A percentile compares a stretch with the other conserved stretches of the same genome.
Conservation (phyloP, 2,329 filamentous ascomycete species). For the Hyphodiscus sp. region DNA sequence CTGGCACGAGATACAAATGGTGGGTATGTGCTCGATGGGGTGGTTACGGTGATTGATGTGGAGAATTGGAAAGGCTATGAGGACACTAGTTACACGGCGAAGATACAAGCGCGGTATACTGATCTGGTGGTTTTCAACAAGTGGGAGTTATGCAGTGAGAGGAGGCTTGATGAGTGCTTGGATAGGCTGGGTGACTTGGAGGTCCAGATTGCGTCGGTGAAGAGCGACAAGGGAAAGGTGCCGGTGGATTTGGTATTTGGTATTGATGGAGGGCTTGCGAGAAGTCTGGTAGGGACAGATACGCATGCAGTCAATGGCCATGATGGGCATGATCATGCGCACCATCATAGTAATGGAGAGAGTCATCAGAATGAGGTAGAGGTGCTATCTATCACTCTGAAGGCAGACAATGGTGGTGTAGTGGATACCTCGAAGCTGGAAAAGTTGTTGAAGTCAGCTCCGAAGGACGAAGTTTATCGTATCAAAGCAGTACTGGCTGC, state of each 20-base stretch:
- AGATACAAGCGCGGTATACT: constrained; percentile 65
- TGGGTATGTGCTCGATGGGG: constrained; percentile 59
- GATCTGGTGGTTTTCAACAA: constrained; percentile 70
- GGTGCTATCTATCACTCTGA: constrained; percentile 75
- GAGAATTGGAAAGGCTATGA: constrained; percentile 73
- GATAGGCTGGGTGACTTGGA: constrained; percentile 63
- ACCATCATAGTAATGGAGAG: constrained; percentile 36
- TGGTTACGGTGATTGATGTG: constrained; percentile 66
- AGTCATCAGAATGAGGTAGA: constrained; percentile 80
- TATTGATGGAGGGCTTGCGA: constrained; percentile 73
- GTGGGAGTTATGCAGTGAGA: constrained; percentile 58
- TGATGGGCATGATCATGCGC: constrained; percentile 26
- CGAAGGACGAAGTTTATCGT: constrained; percentile 91
- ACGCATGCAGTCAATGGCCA: constrained; percentile 30
- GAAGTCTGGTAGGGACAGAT: constrained; percentile 39
- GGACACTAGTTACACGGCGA: constrained; percentile 64
- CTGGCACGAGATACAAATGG: constrained; percentile 48
- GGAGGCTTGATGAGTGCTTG: constrained; percentile 55
- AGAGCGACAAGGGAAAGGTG: constrained; percentile 75
- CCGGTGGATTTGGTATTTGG: constrained; percentile 77
- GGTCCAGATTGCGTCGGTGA: constrained; percentile 66
- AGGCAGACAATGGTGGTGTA: constrained; percentile 33
- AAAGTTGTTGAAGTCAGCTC: constrained; percentile 61
- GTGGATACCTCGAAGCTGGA: constrained; percentile 58
- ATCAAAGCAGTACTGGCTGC: constrained; percentile 69